phyloP scores from a whole-genome alignment of 805 yeast genomes.

The Candida cerambycidarum region DNA sequence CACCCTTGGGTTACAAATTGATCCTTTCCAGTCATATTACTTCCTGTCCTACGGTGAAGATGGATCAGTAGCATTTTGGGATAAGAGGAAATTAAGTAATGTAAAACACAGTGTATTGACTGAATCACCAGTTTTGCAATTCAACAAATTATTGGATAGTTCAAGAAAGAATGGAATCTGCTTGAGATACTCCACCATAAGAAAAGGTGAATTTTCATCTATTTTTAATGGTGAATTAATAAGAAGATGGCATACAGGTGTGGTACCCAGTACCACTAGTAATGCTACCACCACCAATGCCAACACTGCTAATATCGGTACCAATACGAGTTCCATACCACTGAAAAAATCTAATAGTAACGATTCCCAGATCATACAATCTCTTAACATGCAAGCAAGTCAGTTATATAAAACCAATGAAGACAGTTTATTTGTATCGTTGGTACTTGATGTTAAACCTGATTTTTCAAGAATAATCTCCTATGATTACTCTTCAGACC shows the following conservation, averaged over 20 bases:
- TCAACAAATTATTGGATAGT: conserved; percentile 61
- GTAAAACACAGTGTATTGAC: conserved; percentile 23
- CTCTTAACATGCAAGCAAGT: conserved; percentile 36
- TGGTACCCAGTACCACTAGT: conserved; percentile 39
- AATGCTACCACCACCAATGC: no score
- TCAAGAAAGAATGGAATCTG: conserved; percentile 63
- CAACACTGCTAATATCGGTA: no score
- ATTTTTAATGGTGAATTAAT: conserved; percentile 75
- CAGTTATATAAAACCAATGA: conserved; percentile 39
- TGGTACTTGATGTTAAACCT: conserved; percentile 72
- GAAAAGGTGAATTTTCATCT: conserved; percentile 74
- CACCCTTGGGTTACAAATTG: conserved; percentile 64
- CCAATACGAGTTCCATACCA: no score
- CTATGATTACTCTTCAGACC: conserved; percentile 74
- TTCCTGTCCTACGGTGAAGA: conserved; percentile 81
- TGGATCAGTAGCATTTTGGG: conserved; percentile 83
- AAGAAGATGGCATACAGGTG: conserved; percentile 77
- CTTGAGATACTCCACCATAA: conserved; percentile 63
- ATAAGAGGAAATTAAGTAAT: conserved; percentile 56
- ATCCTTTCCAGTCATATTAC: conserved; percentile 63
- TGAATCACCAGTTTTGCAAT: conserved; percentile 59
- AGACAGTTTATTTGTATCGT: conserved; percentile 70
- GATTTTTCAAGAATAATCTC: conserved; percentile 81
- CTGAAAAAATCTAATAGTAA: no score
- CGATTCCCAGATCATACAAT: conserved; percentile 17